Evolutionary conservation across 2,329 filamentous ascomycete species (phyloP).

Genomic region (Pseudogymnoascus sp.): DNA sequence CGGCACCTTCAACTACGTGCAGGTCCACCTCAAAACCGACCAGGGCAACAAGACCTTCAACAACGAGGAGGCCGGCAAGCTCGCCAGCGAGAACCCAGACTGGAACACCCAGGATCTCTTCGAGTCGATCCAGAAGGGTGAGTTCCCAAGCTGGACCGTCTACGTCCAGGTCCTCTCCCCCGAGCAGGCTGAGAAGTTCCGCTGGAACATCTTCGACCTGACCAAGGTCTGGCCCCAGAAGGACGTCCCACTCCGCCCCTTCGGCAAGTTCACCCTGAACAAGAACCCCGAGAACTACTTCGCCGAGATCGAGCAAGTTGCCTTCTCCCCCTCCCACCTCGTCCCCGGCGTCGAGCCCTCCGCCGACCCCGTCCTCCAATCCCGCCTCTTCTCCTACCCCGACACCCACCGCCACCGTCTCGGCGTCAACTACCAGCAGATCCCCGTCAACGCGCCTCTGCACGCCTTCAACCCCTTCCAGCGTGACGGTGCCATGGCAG

Average conservation of each 20-base stretch:
- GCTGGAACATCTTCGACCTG: slow-evolving; percentile 59
- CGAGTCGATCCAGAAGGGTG: slow-evolving; percentile 51
- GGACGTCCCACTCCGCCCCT: slow-evolving; percentile 50
- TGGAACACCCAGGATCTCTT: slow-evolving; percentile 57
- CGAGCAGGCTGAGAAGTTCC: slow-evolving; percentile 51
- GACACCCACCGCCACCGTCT: slow-evolving; percentile 54
- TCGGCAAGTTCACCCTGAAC: slow-evolving; percentile 58
- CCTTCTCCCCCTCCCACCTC: slow-evolving; percentile 61
- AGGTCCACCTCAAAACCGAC: slow-evolving; percentile 56
- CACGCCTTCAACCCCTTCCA: slow-evolving; percentile 60
- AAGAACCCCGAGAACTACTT: slow-evolving; percentile 56
- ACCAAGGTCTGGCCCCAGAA: slow-evolving; percentile 62
- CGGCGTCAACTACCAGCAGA: slow-evolving; percentile 50
- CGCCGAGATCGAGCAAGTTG: slow-evolving; percentile 60
- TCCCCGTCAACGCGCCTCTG: slow-evolving; percentile 41
- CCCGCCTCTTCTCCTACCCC: slow-evolving; percentile 62
- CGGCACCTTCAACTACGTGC: slow-evolving; percentile 57
- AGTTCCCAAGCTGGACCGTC: slow-evolving; percentile 55
- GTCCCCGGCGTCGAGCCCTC: slow-evolving; percentile 61
- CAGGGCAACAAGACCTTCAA: slow-evolving; percentile 54
- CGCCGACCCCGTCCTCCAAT: slow-evolving; percentile 61
- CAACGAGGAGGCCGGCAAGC: slow-evolving; percentile 45
- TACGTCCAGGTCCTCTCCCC: slow-evolving; percentile 57
- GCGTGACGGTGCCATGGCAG: slow-evolving; percentile 63
- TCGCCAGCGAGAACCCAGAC: slow-evolving; percentile 52